Evolutionary conservation across 2,329 filamentous ascomycete genomes (phyloP).

Genomic region (Macrophomina tecta): DNA sequence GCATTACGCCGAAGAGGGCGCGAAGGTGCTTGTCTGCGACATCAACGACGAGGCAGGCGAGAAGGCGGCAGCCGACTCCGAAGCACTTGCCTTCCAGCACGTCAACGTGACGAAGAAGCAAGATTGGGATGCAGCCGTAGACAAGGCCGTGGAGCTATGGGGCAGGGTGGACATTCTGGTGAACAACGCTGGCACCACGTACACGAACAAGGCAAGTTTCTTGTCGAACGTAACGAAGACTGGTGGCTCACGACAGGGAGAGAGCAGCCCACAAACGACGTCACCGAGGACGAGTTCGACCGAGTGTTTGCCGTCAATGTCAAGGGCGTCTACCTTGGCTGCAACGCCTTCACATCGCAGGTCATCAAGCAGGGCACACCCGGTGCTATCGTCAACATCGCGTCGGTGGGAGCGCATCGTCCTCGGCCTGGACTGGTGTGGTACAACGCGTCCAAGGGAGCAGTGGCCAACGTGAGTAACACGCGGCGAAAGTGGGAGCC

Average conservation of each 20-base stretch:
- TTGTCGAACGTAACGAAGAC: not conserved
- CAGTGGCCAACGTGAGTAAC: constrained; percentile 61
- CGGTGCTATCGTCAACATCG: constrained; percentile 69
- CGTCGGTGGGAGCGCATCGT: constrained; percentile 67
- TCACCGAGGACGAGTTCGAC: constrained; percentile 71
- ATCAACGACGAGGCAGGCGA: constrained; percentile 61
- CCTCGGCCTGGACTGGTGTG: constrained; percentile 69
- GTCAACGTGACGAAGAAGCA: constrained; percentile 60
- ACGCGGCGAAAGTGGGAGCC: not conserved
- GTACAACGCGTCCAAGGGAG: constrained; percentile 74
- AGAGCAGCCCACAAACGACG: constrained; percentile 60
- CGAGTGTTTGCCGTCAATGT: constrained; percentile 72
- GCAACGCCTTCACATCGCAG: constrained; percentile 65
- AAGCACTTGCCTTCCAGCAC: constrained; percentile 45
- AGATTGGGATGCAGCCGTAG: constrained; percentile 61
- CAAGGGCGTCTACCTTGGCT: constrained; percentile 68
- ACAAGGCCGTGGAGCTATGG: constrained; percentile 59
- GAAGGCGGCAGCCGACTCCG: constrained; percentile 54
- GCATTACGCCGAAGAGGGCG: constrained; percentile 65
- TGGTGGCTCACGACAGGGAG: not conserved
- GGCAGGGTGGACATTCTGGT: constrained; percentile 65
- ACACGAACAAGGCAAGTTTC: constrained; percentile 49
- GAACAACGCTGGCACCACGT: constrained; percentile 65
- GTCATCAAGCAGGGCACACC: constrained; percentile 63
- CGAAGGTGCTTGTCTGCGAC: constrained; percentile 67